Evolutionary conservation across 805 yeast genomes (phyloP).

Genomic region (Yarrowia sp.): DNA sequence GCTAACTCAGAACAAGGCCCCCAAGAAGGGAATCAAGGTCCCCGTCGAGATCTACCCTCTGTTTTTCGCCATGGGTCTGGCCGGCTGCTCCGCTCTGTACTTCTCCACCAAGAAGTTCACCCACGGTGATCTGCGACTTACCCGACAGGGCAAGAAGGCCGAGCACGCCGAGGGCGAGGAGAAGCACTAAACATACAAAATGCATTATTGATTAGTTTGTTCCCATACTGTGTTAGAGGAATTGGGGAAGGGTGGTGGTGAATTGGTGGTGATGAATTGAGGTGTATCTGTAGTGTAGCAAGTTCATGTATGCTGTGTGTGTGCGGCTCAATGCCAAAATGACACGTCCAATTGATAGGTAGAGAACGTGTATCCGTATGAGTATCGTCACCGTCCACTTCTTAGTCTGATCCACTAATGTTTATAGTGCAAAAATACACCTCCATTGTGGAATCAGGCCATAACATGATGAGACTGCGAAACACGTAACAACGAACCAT

Average conservation of each 20-base stretch:
- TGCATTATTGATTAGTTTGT: constrained; percentile 37
- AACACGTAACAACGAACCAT: too few relatives aligned
- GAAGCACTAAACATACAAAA: constrained; percentile 38
- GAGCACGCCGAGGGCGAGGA: constrained; percentile 39
- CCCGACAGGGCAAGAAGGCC: constrained; percentile 44
- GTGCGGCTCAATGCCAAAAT: too few relatives aligned
- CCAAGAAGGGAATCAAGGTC: constrained; percentile 29
- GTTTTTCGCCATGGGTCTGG: constrained; percentile 47
- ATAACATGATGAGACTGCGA: too few relatives aligned
- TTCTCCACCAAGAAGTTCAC: constrained; percentile 43
- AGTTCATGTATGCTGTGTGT: too few relatives aligned
- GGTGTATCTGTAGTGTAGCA: not conserved
- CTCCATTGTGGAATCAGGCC: too few relatives aligned
- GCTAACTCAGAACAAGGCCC: constrained; percentile 29
- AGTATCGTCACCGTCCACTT: too few relatives aligned
- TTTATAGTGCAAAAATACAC: too few relatives aligned
- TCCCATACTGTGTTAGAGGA: constrained; percentile 37
- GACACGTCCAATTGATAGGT: too few relatives aligned
- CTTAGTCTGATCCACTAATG: too few relatives aligned
- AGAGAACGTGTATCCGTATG: too few relatives aligned
- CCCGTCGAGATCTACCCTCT: constrained; percentile 39
- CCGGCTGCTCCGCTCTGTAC: constrained; percentile 44
- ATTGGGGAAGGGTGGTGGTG: not conserved
- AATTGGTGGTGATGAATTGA: too few relatives aligned
- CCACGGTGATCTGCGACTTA: constrained; percentile 44